These are phyloP conservation scores for Aspergillus fumigatus DNA, from an alignment of 2,329 filamentous ascomycete genomes.

Conservation along the genomic window DNA sequence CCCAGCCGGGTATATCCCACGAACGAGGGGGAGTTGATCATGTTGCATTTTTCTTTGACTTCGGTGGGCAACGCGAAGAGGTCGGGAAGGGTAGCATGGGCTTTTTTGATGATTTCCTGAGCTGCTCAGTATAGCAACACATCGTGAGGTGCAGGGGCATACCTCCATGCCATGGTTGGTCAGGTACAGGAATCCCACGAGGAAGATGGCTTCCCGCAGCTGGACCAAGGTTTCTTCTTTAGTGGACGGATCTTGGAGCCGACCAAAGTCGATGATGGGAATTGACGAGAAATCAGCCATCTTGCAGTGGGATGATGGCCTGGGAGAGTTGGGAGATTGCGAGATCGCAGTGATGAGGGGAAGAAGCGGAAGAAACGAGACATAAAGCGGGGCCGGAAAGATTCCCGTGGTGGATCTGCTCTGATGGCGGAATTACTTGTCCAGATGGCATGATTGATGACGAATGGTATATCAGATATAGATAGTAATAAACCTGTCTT, in stretches of 20 bases:
- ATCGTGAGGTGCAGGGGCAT: not conserved
- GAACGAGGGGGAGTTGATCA: constrained; percentile 32
- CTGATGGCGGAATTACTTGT: not conserved
- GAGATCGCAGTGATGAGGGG: not conserved
- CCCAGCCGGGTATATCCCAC: constrained; percentile 32
- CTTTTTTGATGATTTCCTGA: constrained; percentile 18
- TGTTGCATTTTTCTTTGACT: constrained; percentile 26
- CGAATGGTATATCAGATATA: too few relatives aligned
- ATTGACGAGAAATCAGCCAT: constrained; percentile 28
- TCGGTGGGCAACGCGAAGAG: constrained; percentile 23
- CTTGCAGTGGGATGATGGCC: not conserved
- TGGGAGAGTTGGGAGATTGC: too few relatives aligned
- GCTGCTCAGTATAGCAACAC: not conserved
- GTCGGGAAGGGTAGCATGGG: constrained; percentile 20
- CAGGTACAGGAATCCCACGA: constrained; percentile 33
- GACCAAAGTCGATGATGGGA: constrained; percentile 26
- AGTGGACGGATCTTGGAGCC: constrained; percentile 20
- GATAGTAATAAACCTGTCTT: not conserved
- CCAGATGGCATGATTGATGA: not conserved
- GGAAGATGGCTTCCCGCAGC: constrained; percentile 31
- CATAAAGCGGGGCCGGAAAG: not conserved
- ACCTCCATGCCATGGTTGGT: constrained; percentile 34
- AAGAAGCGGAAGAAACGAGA: not conserved
- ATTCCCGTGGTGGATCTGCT: not conserved
- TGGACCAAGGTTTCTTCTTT: constrained; percentile 20